Conservation (phyloP, 371 early-diverging fungal species). For the Haplosporangium sp. region DNA sequence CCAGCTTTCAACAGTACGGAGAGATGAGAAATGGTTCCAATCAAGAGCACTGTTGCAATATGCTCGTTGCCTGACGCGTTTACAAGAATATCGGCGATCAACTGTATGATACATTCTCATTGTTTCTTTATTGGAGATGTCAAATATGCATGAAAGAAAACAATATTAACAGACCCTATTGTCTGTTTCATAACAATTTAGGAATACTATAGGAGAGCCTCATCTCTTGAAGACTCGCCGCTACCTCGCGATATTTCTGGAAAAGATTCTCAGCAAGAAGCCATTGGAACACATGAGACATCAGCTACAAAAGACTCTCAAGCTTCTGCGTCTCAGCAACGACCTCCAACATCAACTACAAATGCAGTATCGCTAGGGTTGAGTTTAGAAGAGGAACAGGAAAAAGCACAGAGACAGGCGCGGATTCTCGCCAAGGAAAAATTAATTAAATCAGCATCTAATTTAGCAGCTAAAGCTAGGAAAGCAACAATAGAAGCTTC, state of each 20-base stretch:
- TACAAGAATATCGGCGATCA: constrained; percentile 28
- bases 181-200: neutral
- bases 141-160: neutral
- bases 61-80: constrained; percentile 29
- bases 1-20: constrained; percentile 25
- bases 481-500: constrained; percentile 7
- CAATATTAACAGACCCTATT: neutral
- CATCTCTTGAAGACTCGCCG: constrained; percentile 3
- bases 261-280: neutral
- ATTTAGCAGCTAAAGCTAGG: neutral
- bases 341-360: neutral
- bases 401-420: constrained; percentile 4
- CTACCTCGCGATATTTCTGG: constrained; percentile 8
- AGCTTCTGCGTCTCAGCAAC: neutral
- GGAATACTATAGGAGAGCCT: constrained; percentile 22
- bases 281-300: neutral
- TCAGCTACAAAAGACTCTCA: neutral
- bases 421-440: constrained; percentile 5
- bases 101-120: constrained; percentile 12
- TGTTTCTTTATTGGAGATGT: neutral
- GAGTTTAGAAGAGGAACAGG: neutral
- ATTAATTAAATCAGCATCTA: neutral
- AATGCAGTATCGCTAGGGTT: neutral
- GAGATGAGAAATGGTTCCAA: constrained; percentile 41
- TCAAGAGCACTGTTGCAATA: constrained; percentile 22